These are phyloP conservation scores for Penicillium digitatum DNA, from an alignment of 2,329 filamentous ascomycete genomes.

Conservation along the genomic window DNA sequence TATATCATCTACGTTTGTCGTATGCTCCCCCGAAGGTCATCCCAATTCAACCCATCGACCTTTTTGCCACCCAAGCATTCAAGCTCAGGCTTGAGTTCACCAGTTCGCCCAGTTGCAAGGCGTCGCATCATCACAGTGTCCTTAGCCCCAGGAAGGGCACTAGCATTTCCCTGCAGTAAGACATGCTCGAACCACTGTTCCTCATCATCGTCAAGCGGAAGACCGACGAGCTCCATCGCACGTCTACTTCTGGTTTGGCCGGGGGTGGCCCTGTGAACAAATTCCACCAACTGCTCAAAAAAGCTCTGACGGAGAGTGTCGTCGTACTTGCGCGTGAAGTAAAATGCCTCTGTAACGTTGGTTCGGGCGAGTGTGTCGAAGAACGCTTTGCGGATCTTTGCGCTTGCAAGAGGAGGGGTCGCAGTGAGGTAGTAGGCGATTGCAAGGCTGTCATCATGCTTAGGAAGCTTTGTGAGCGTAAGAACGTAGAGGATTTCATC, in stretches of 20 bases:
- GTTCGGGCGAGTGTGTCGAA: constrained; percentile 65
- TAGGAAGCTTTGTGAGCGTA: constrained; percentile 55
- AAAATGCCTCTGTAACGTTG: constrained; percentile 68
- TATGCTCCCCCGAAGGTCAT: constrained; percentile 42
- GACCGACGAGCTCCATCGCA: constrained; percentile 65
- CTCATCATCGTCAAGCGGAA: constrained; percentile 68
- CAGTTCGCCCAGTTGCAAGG: constrained; percentile 60
- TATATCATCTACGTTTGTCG: constrained; percentile 23
- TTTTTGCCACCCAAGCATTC: constrained; percentile 44
- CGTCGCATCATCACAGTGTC: constrained; percentile 72
- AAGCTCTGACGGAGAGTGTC: constrained; percentile 59
- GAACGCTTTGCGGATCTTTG: constrained; percentile 60
- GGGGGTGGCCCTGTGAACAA: constrained; percentile 49
- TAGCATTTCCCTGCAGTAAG: constrained; percentile 62
- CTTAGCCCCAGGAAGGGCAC: constrained; percentile 60
- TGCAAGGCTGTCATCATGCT: constrained; percentile 60
- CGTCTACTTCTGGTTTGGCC: constrained; percentile 49
- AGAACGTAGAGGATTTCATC: constrained; percentile 74
- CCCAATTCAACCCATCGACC: constrained; percentile 52
- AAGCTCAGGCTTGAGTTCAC: constrained; percentile 31
- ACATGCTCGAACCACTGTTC: constrained; percentile 71
- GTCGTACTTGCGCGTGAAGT: constrained; percentile 65
- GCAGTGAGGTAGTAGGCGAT: constrained; percentile 76
- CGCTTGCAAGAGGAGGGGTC: constrained; percentile 65
- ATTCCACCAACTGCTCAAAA: constrained; percentile 62